These are phyloP conservation scores for Neurospora pannonica DNA, from an alignment of 495 filamentous ascomycete genomes.

Conservation along the genomic window DNA sequence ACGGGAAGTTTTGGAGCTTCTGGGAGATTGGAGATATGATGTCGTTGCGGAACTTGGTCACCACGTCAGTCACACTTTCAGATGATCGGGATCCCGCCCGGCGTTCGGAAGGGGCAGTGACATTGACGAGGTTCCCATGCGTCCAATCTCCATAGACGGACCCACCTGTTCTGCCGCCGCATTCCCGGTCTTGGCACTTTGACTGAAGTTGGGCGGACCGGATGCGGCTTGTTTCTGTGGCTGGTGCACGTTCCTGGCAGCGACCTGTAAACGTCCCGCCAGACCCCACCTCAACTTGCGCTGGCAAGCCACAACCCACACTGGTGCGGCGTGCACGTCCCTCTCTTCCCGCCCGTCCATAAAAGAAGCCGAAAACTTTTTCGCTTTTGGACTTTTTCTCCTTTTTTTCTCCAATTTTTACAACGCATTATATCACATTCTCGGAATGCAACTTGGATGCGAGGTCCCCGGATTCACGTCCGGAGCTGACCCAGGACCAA, in stretches of 20 bases:
- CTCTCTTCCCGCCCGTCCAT: not conserved
- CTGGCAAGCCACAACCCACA: not conserved
- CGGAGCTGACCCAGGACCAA: conserved; percentile 33
- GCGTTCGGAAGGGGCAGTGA: not conserved
- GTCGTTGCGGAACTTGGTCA: conserved; percentile 83
- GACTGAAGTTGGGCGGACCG: not conserved
- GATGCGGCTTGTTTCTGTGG: not conserved
- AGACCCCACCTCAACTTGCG: not conserved
- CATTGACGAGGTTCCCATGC: not conserved
- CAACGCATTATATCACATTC: conserved; percentile 47
- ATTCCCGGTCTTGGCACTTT: too few relatives aligned
- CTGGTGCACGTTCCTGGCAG: not conserved
- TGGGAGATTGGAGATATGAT: conserved; percentile 58
- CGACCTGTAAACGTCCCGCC: not conserved
- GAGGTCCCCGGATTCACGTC: conserved; percentile 25
- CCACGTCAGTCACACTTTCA: not conserved
- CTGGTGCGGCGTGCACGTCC: not conserved
- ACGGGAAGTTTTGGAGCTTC: not conserved
- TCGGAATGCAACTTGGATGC: conserved; percentile 33
- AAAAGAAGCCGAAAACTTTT: conserved; percentile 14
- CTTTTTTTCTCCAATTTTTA: conserved; percentile 36
- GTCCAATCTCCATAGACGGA: not conserved
- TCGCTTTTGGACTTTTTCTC: conserved; percentile 13
- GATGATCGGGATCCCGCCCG: not conserved
- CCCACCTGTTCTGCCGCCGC: not conserved